Conservation (phyloP, 2,329 filamentous ascomycete species). For the Simplicillium aogashimaense region DNA sequence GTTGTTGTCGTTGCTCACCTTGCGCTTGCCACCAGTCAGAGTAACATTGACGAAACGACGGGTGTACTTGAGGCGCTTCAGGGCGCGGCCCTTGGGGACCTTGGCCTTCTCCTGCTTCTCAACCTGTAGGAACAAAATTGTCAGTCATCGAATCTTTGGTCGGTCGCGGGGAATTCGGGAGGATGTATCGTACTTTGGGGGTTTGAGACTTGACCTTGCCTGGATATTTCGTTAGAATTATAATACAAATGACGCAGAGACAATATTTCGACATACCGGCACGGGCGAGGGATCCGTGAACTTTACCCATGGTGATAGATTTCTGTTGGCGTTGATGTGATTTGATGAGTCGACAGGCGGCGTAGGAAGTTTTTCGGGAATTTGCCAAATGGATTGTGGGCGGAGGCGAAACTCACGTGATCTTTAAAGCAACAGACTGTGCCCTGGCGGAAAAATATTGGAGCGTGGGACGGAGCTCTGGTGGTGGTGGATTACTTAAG, state of each 20-base stretch:
- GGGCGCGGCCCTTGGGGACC: constrained; percentile 90
- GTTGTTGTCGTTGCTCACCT: constrained; percentile 49
- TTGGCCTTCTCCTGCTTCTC: constrained; percentile 94
- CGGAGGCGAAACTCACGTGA: constrained; percentile 26
- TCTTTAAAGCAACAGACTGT: constrained; percentile 5
- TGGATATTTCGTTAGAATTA: constrained; percentile 48
- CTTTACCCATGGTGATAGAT: constrained; percentile 70
- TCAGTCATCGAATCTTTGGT: constrained; percentile 19
- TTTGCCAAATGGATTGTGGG: constrained; percentile 29
- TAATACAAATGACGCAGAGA: constrained; percentile 8
- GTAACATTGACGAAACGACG: constrained; percentile 98
- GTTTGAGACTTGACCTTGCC: constrained; percentile 98
- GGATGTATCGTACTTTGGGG: constrained; percentile 60
- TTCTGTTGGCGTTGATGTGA: constrained; percentile 25
- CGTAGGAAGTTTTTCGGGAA: constrained; percentile 23
- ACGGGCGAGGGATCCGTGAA: constrained; percentile 90
- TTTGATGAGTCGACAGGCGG: constrained; percentile 18
- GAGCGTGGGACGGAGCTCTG: neutral
- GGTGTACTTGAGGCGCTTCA: constrained; percentile 95
- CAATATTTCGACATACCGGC: constrained; percentile 37
- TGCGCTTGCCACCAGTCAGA: constrained; percentile 95
- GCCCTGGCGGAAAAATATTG: constrained; percentile 7
- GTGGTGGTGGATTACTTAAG: too few species aligned
- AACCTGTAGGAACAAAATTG: constrained; percentile 42
- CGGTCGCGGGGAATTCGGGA: constrained; percentile 11